Conservation (phyloP, 2,329 filamentous ascomycete species). For the Monilinia aucupariae region DNA sequence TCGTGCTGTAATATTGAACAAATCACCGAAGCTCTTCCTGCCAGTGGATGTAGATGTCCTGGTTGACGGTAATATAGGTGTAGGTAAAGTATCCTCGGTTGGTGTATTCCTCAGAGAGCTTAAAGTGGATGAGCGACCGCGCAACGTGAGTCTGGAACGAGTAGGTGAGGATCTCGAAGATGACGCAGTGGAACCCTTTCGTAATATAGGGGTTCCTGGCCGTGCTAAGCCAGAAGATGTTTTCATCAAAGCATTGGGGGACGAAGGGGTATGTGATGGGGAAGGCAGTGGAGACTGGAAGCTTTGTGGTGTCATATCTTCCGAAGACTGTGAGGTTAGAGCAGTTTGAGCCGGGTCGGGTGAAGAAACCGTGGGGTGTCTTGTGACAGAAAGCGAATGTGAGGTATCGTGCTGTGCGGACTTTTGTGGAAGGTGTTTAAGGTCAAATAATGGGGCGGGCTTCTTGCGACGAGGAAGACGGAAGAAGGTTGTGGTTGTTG, state of each 20-base stretch:
- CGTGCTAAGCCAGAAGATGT: constrained; percentile 35
- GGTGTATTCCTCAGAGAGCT: constrained; percentile 73
- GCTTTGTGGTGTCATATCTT: constrained; percentile 25
- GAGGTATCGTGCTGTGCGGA: constrained; percentile 41
- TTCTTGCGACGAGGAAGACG: constrained; percentile 72
- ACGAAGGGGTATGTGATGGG: constrained; percentile 18
- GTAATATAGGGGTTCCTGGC: constrained; percentile 42
- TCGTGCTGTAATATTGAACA: constrained; percentile 69
- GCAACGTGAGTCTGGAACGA: constrained; percentile 52
- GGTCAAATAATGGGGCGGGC: constrained; percentile 72
- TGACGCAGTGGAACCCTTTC: constrained; percentile 58
- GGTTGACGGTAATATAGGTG: constrained; percentile 48
- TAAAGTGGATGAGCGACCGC: constrained; percentile 83
- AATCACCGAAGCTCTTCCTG: constrained; percentile 85
- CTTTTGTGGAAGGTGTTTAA: constrained; percentile 83
- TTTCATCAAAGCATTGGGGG: constrained; percentile 25
- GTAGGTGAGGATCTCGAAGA: constrained; percentile 62
- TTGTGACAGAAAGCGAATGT: constrained; percentile 37
- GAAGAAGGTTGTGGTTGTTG: constrained; percentile 70
- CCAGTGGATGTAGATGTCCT: constrained; percentile 85
- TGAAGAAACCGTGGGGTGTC: constrained; percentile 42
- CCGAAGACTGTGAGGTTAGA: constrained; percentile 36
- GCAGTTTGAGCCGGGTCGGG: constrained; percentile 33
- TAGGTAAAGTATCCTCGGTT: constrained; percentile 62
- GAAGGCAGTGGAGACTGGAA: constrained; percentile 31